phyloP scores from a whole-genome alignment of 2,329 filamentous ascomycete genomes.

The Alternaria consortialis region DNA sequence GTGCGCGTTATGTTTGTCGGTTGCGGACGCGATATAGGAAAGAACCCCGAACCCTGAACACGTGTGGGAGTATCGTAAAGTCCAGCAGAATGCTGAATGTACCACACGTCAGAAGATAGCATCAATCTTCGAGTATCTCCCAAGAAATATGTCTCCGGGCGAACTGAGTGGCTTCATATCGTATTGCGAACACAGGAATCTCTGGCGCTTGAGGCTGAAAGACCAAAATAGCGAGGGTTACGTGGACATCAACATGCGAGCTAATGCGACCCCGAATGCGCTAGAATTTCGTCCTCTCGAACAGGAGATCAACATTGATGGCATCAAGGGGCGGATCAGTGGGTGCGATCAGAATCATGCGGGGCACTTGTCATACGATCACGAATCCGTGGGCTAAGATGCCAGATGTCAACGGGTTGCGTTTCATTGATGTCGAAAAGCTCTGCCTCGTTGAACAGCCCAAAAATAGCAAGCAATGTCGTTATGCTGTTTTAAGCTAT shows the following conservation, averaged over 20 bases:
- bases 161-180: too few species aligned
- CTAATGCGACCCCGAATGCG: too few species aligned
- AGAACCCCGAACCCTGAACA: accelerated
- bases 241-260: too few species aligned
- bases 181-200: too few species aligned
- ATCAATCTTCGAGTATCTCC: too few species aligned
- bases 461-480: accelerated
- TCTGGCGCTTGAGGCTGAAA: too few species aligned
- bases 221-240: too few species aligned
- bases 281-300: too few species aligned
- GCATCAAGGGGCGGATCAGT: background rate
- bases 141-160: too few species aligned
- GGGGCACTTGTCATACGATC: background rate
- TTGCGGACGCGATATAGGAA: background rate
- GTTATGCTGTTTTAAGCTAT: background rate
- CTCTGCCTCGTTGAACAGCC: background rate
- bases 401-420: background rate
- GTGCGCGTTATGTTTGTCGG: background rate
- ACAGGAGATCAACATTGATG: background rate
- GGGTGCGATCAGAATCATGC: background rate
- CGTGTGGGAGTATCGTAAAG: background rate
- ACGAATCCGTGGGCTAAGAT: background rate
- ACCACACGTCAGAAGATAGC: background rate
- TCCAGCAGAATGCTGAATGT: background rate
- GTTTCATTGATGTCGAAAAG: background rate